Base-by-base conservation (phyloP, 139 green algal species). In the Haematococcus lacustris region DNA sequence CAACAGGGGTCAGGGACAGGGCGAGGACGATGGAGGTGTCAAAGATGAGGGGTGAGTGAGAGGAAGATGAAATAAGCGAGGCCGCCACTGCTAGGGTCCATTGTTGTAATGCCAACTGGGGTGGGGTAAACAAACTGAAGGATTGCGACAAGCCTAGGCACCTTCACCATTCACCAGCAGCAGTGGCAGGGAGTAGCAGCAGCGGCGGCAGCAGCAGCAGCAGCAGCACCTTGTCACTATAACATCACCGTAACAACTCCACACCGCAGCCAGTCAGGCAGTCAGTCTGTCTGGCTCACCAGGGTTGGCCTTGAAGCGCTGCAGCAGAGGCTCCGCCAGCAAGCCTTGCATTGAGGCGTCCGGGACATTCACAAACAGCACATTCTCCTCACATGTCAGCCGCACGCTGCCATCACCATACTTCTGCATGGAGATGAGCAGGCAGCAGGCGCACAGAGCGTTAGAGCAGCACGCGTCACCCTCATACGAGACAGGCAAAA, bases 341-440 rank as follows among this genome's bases (percentile, higher is more conserved):
- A 98, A 80, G 0, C 73, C 88, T 1, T 87, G 81, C 60, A 99
- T 65, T 39, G 92, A 91, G 28, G 66, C 88, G 60, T 97, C 79
- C 0, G 89, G 88, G 3, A 99, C 79, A 75, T 96, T 94, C 38
- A 87, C 79, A 66, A 98, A 90, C 1, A 99, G 74, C 1, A 98
- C 75, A 78, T 99, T 97, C 85, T 98, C 82, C 80, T 98, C 95
- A 62, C 97, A 93, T 1, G 94, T 99, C 37, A 98, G 74, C 1
- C 95, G 88, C 60, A 96, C 67, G 2, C 89, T 93, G 39, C 94
- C 93, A 73, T 91, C 87, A 73, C 95, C 93, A 73, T 96, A 96
- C 73, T 74, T 84, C 39, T 98, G 67, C 43, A 64, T 6, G 32
- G 9, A 26, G 32, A 68, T 43, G 21, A 60, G 43, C 5, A 38